These are phyloP conservation scores for Colletotrichum lentis DNA, from an alignment of 2,329 filamentous ascomycete genomes.

Conservation along the genomic window DNA sequence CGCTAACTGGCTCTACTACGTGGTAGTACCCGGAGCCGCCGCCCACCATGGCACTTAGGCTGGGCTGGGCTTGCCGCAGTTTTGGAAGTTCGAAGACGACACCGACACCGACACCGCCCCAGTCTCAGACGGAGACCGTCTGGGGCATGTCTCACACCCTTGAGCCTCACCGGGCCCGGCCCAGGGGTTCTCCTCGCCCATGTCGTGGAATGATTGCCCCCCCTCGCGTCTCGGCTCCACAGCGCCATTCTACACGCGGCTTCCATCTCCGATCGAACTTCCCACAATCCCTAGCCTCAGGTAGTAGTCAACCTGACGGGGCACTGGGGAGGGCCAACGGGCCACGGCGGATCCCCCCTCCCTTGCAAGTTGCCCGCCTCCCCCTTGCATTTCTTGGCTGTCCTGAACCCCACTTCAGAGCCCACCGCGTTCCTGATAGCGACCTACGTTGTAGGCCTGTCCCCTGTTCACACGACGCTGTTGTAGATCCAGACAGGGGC, in stretches of 20 bases:
- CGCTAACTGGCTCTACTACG: conserved; percentile 1
- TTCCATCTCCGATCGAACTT: conserved; percentile 33
- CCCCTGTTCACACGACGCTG: conserved; percentile 5
- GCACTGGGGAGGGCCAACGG: too few relatives aligned
- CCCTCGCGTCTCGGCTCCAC: conserved; percentile 9
- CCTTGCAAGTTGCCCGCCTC: too few relatives aligned
- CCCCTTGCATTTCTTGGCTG: conserved; percentile 27
- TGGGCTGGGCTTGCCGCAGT: conserved; percentile 26
- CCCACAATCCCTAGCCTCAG: conserved; percentile 13
- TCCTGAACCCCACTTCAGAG: conserved; percentile 29
- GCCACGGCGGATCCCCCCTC: not conserved
- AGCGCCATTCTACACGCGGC: conserved; percentile 28
- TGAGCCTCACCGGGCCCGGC: conserved; percentile 15
- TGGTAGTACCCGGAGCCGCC: not conserved
- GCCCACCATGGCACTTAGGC: not conserved
- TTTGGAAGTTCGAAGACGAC: conserved; percentile 8
- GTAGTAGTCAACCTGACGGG: not conserved
- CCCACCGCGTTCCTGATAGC: conserved; percentile 15
- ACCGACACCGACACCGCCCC: not conserved
- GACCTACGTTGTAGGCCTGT: conserved; percentile 11
- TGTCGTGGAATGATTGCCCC: conserved; percentile 12
- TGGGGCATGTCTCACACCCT: conserved; percentile 44
- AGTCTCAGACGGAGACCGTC: conserved; percentile 44
- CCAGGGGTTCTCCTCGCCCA: conserved; percentile 13
- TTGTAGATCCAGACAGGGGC: not conserved